A percentile compares a stretch with the other conserved stretches of the same genome.
These are phyloP conservation scores for Calonectria multiphialidica DNA, from an alignment of 2,329 filamentous ascomycete species.

Conservation along the genomic window DNA sequence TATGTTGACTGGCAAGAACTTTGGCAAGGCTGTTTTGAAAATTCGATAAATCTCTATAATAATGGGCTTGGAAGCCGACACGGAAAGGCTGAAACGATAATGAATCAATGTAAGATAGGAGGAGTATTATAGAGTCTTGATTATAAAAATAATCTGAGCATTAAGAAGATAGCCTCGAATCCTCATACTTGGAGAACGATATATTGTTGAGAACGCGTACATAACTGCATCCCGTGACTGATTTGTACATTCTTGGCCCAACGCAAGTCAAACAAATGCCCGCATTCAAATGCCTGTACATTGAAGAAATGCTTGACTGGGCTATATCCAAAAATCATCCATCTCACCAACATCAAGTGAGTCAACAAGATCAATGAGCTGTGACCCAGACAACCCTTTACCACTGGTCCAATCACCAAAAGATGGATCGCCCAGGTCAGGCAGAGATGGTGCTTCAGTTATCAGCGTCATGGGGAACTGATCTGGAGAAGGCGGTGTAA, in stretches of 20 bases:
- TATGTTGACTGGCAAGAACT: conserved; percentile 83
- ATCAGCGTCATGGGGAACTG: neutral
- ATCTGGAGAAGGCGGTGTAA: neutral
- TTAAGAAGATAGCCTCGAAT: too few relatives aligned
- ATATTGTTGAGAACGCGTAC: too few relatives aligned
- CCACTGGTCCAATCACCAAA: neutral
- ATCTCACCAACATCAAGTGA: neutral
- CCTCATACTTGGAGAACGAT: too few relatives aligned
- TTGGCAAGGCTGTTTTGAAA: conserved; percentile 87
- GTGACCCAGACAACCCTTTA: neutral
- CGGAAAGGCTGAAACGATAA: neutral
- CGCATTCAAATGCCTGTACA: too few relatives aligned
- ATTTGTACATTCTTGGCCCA: too few relatives aligned
- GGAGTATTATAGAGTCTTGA: too few relatives aligned
- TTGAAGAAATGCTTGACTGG: too few relatives aligned
- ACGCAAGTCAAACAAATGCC: too few relatives aligned
- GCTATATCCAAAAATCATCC: neutral
- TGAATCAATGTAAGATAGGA: neutral
- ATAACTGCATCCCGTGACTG: too few relatives aligned
- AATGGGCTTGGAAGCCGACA: neutral
- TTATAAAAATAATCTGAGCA: too few relatives aligned
- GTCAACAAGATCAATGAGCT: neutral
- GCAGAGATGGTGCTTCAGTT: neutral
- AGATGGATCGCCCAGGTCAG: neutral
- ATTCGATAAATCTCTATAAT: conserved; percentile 43